Percentiles rank a stretch among this genome's conserved stretches.
These are phyloP conservation scores for Dioscorea dumetorum DNA, from an alignment of 106 monocot species.

Conservation along the genomic window DNA sequence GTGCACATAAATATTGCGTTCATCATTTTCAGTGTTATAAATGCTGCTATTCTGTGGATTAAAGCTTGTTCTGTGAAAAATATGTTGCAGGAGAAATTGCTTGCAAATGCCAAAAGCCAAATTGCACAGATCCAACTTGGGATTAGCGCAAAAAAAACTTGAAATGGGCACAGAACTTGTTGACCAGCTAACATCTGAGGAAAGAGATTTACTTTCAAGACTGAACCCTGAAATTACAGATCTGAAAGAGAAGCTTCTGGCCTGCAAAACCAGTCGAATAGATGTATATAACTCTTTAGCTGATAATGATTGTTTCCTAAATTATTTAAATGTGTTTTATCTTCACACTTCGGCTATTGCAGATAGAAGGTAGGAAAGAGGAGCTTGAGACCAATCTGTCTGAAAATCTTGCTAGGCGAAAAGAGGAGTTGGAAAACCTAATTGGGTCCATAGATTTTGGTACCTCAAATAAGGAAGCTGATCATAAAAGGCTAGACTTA, in stretches of 20 bases:
- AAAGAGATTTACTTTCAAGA: slow-evolving; percentile 74
- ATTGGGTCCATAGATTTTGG: slow-evolving; percentile 67
- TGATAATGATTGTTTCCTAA: too few species aligned
- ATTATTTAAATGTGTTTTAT: not conserved
- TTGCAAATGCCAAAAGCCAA: slow-evolving; percentile 68
- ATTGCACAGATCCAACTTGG: slow-evolving; percentile 88
- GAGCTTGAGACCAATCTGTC: slow-evolving; percentile 94
- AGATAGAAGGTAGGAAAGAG: slow-evolving; percentile 99
- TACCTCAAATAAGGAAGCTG: slow-evolving; percentile 44
- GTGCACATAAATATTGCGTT: slow-evolving; percentile 15
- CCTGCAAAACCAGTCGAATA: slow-evolving; percentile 69
- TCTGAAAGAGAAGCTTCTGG: slow-evolving; percentile 82
- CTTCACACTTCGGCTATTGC: slow-evolving; percentile 2
- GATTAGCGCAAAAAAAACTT: slow-evolving; percentile 87
- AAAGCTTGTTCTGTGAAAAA: slow-evolving; percentile 4
- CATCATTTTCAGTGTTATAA: not conserved
- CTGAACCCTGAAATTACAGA: slow-evolving; percentile 97
- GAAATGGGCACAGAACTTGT: slow-evolving; percentile 99
- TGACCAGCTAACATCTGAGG: slow-evolving; percentile 78
- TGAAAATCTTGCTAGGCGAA: slow-evolving; percentile 82
- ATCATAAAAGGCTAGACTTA: slow-evolving; percentile 60
- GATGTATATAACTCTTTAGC: slow-evolving; percentile 38
- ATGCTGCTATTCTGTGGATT: not conserved
- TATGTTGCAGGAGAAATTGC: slow-evolving; percentile 64
- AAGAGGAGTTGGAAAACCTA: slow-evolving; percentile 76